These are phyloP conservation scores for Papiliotrema fonsecae DNA, from an alignment of 1,284 basidiomycete genomes.

Conservation along the genomic window DNA sequence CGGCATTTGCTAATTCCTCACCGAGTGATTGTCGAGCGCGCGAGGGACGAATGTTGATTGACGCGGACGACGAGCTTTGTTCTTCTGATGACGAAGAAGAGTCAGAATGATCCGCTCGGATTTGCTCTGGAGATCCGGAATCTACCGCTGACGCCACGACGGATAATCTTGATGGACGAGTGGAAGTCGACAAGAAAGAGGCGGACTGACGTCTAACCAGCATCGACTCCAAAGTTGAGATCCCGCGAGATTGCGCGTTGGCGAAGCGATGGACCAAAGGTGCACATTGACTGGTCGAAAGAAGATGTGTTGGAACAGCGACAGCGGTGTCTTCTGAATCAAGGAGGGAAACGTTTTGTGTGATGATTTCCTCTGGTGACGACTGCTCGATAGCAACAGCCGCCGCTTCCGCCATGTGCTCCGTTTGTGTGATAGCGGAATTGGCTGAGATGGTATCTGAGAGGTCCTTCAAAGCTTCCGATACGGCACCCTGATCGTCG, in stretches of 20 bases:
- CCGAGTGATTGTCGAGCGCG: background rate
- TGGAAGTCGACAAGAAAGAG: background rate
- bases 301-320: background rate
- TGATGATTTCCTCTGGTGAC: too few relatives aligned
- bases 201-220: background rate
- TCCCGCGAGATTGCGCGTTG: background rate
- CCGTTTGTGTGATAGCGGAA: too few relatives aligned
- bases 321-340: too few relatives aligned
- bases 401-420: too few relatives aligned
- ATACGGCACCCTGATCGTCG: too few relatives aligned
- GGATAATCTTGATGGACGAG: background rate
- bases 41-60: background rate
- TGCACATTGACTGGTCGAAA: background rate
- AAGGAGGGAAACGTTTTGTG: too few relatives aligned
- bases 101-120: too few relatives aligned
- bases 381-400: too few relatives aligned
- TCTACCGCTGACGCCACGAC: background rate
- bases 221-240: conserved; percentile 1
- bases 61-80: background rate
- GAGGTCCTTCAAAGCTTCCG: too few relatives aligned
- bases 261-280: background rate
- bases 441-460: too few relatives aligned
- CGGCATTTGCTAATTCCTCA: background rate
- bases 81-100: too few relatives aligned
- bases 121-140: too few relatives aligned